Evolutionary conservation across 192 early-diverging fungal genomes (phyloP).

Genomic region (Linnemannia exigua): DNA sequence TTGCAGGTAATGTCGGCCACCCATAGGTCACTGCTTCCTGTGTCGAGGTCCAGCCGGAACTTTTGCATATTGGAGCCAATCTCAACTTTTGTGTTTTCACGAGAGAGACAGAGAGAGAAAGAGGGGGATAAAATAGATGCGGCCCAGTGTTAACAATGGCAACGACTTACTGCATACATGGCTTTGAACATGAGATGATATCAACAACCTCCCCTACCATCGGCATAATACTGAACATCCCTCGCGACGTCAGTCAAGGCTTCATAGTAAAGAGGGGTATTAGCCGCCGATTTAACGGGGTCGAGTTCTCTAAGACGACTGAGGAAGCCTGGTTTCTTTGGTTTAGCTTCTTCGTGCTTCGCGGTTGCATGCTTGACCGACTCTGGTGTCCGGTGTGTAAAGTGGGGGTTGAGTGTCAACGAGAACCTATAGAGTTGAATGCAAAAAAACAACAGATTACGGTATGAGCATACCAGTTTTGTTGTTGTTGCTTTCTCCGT

Average conservation of each 20-base stretch:
- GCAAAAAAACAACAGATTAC: no score
- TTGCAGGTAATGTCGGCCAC: constrained; percentile 54
- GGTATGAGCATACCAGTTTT: no score
- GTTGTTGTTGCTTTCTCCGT: no score
- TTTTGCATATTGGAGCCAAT: constrained; percentile 53
- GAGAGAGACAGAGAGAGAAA: neutral
- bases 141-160: neutral
- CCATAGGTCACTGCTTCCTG: constrained; percentile 83
- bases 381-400: constrained; percentile 33
- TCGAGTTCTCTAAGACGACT: constrained; percentile 20
- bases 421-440: constrained; percentile 23
- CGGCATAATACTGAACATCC: constrained; percentile 52
- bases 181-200: no score
- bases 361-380: constrained; percentile 17
- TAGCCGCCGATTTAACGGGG: neutral
- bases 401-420: constrained; percentile 36
- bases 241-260: constrained; percentile 39
- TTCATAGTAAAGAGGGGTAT: constrained; percentile 21
- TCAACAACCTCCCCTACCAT: constrained; percentile 13
- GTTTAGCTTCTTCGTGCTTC: constrained; percentile 24
- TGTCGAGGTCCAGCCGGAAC: constrained; percentile 74
- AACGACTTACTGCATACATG: neutral
- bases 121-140: no score
- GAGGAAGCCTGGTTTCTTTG: constrained; percentile 21
- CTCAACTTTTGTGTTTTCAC: constrained; percentile 20